phyloP scores from a whole-genome alignment of 2,329 filamentous ascomycete genomes.

The Chaetomium globosum region DNA sequence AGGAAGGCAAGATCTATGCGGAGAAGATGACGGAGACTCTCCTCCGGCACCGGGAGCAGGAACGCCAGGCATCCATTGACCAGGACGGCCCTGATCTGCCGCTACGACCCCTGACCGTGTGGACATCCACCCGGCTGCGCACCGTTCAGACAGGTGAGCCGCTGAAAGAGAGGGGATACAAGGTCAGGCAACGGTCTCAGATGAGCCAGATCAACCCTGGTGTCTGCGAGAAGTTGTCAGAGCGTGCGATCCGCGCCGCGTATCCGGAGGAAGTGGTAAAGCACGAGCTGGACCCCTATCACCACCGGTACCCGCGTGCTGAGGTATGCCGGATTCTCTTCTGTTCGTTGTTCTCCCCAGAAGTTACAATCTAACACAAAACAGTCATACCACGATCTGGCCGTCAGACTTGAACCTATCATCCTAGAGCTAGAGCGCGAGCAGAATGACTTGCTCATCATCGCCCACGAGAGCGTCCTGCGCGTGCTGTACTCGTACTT shows the following conservation, averaged over 20 bases:
- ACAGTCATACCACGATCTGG: slow-evolving; percentile 95
- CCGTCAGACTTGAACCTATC: slow-evolving; percentile 95
- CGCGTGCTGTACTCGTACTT: slow-evolving; percentile 95
- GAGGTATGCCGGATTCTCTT: slow-evolving; percentile 62
- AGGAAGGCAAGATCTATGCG: slow-evolving; percentile 78
- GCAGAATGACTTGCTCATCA: slow-evolving; percentile 96
- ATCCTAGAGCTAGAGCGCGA: slow-evolving; percentile 96
- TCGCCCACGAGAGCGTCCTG: slow-evolving; percentile 96
- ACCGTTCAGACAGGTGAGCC: slow-evolving; percentile 88
- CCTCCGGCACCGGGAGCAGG: slow-evolving; percentile 78
- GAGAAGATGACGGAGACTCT: slow-evolving; percentile 83
- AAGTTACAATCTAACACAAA: slow-evolving; percentile 17
- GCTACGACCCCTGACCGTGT: slow-evolving; percentile 81
- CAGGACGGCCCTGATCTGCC: slow-evolving; percentile 68
- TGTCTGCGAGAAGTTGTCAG: slow-evolving; percentile 91
- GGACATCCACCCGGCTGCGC: slow-evolving; percentile 89
- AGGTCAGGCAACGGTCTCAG: slow-evolving; percentile 87
- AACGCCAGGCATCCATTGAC: slow-evolving; percentile 69
- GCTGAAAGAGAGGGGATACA: slow-evolving; percentile 77
- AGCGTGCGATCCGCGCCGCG: slow-evolving; percentile 74
- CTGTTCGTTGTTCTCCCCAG: slow-evolving; percentile 7
- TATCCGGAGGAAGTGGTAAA: slow-evolving; percentile 92
- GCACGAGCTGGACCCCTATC: slow-evolving; percentile 92
- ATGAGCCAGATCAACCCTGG: slow-evolving; percentile 98
- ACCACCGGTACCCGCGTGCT: slow-evolving; percentile 91